Evolutionary conservation across 768 basidiomycete species (phyloP).

Genomic region (Aureoboletus auriporus): DNA sequence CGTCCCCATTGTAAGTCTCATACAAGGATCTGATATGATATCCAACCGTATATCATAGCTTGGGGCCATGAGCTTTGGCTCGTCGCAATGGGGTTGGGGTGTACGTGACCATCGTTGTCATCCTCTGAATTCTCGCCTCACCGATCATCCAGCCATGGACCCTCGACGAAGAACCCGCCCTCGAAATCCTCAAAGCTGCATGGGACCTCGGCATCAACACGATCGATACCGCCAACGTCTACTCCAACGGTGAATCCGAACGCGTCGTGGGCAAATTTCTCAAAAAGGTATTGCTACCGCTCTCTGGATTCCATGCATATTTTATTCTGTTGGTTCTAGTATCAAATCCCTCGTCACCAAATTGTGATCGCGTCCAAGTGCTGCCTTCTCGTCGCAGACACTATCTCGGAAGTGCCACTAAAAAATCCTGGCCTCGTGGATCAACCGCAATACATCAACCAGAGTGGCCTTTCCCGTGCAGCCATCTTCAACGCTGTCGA

Average conservation of each 20-base stretch:
- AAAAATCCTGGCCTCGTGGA: slow-evolving; percentile 1
- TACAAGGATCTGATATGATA: too few relatives aligned
- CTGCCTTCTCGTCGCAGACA: slow-evolving; percentile 10
- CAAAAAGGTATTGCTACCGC: slow-evolving; percentile 16
- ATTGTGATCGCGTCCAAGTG: slow-evolving; percentile 32
- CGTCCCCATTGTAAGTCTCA: slow-evolving; percentile 28
- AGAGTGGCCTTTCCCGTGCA: slow-evolving; percentile 30
- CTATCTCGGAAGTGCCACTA: not conserved
- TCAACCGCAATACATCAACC: slow-evolving; percentile 25
- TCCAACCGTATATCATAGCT: slow-evolving; percentile 20
- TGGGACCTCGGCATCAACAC: slow-evolving; percentile 39
- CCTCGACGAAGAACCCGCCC: slow-evolving; percentile 24
- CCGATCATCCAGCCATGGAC: slow-evolving; percentile 17
- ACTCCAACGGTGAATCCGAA: slow-evolving; percentile 36
- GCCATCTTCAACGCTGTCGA: slow-evolving; percentile 37
- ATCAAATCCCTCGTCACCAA: slow-evolving; percentile 30
- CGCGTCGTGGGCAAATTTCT: slow-evolving; percentile 35
- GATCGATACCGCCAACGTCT: slow-evolving; percentile 37
- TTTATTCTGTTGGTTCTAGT: slow-evolving; percentile 18
- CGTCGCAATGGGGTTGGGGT: slow-evolving; percentile 24
- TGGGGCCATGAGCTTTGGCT: slow-evolving; percentile 26
- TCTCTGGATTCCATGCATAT: not conserved
- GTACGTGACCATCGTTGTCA: slow-evolving; percentile 9
- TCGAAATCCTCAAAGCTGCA: slow-evolving; percentile 36
- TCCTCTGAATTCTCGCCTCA: not conserved